phyloP scores from a whole-genome alignment of 139 green algal genomes.

The Edaphochlamys debaryana region DNA sequence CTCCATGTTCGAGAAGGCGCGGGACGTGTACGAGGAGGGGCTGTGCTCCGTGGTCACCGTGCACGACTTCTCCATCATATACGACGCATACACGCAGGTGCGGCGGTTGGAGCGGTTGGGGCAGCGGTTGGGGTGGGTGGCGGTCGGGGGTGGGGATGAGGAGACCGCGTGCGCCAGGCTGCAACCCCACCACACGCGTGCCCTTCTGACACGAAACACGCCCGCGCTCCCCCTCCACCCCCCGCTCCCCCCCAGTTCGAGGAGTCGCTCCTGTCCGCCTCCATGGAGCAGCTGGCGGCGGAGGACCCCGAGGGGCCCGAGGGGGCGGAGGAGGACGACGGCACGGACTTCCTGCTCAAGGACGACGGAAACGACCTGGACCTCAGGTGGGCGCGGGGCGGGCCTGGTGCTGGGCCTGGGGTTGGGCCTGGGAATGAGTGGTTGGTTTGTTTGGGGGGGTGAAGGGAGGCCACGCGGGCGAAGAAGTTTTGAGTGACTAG shows the following conservation, averaged over 20 bases:
- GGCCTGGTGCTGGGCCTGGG: not conserved
- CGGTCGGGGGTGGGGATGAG: not conserved
- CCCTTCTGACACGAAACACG: not conserved
- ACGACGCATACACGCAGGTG: constrained; percentile 91
- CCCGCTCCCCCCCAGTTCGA: constrained; percentile 89
- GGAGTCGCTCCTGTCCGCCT: constrained; percentile 85
- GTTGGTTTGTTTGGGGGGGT: no score
- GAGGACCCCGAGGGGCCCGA: constrained; percentile 46
- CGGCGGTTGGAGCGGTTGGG: not conserved
- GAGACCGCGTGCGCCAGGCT: no score
- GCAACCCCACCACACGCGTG: no score
- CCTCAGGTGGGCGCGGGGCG: constrained; percentile 78
- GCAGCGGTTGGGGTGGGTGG: no score
- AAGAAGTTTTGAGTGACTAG: no score
- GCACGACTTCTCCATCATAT: constrained; percentile 97
- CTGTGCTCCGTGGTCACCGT: constrained; percentile 87
- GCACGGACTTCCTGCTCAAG: constrained; percentile 81
- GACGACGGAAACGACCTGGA: constrained; percentile 91
- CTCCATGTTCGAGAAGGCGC: constrained; percentile 94
- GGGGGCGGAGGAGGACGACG: constrained; percentile 42
- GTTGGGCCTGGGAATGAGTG: not conserved
- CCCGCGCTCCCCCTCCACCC: not conserved
- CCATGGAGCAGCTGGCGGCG: constrained; percentile 73
- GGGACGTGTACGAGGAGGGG: constrained; percentile 98
- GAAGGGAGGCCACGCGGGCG: no score